Conservation (phyloP, 345 rosid species). For the Mallotus nudiflorus region DNA sequence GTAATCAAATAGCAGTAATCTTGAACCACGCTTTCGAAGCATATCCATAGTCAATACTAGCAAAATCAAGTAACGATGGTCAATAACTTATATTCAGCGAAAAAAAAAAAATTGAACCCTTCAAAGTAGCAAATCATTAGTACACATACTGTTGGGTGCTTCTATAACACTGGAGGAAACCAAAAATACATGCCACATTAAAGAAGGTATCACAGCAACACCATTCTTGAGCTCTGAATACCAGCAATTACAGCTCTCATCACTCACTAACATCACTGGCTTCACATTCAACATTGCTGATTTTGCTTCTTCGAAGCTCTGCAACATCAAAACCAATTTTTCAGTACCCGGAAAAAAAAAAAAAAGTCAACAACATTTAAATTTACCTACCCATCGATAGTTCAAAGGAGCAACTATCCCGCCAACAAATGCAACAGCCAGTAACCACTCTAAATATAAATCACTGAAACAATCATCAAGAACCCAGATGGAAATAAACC, state of each 20-base stretch:
- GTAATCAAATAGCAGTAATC: slow-evolving; percentile 29
- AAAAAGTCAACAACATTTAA: not conserved
- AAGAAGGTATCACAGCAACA: slow-evolving; percentile 44
- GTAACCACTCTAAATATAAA: slow-evolving; percentile 70
- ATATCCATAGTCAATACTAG: slow-evolving; percentile 51
- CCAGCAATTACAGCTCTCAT: slow-evolving; percentile 62
- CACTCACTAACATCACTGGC: slow-evolving; percentile 67
- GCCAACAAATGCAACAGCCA: slow-evolving; percentile 75
- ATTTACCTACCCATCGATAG: slow-evolving; percentile 77
- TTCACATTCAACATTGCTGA: slow-evolving; percentile 49
- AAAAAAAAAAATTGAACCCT: not conserved
- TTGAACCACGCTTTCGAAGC: slow-evolving; percentile 24
- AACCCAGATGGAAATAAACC: too few species aligned
- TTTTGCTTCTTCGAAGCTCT: slow-evolving; percentile 75
- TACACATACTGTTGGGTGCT: slow-evolving; percentile 37
- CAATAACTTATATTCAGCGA: not conserved
- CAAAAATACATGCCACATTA: slow-evolving; percentile 65
- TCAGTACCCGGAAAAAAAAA: not conserved
- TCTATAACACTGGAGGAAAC: slow-evolving; percentile 29
- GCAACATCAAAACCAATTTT: slow-evolving; percentile 1
- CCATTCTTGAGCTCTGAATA: slow-evolving; percentile 28
- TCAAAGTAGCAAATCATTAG: not conserved
- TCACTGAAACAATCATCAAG: slow-evolving; percentile 44
- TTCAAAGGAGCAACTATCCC: slow-evolving; percentile 81
- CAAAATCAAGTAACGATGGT: slow-evolving; percentile 16